Evolutionary conservation across 768 basidiomycete species (phyloP), one percentile per base, ranked within the genome.

Genomic region (Lyophyllum atratum): DNA sequence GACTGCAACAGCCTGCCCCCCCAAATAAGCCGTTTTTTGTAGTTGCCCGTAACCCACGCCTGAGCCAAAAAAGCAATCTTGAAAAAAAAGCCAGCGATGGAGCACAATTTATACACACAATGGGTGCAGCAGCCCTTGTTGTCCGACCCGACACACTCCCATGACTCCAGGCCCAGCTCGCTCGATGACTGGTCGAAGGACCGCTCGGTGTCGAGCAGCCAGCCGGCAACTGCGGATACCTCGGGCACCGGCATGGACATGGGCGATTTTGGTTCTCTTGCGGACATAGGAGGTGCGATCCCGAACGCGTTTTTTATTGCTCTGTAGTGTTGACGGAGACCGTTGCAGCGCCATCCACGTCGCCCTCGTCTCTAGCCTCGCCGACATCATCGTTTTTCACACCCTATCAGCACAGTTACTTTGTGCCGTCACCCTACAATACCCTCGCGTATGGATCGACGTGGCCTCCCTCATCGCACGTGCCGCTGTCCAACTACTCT

Each of bases 401-500:
- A 48, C 68, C 72, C 48, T 77, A 67, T 69, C 78, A 73, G 67
- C 75, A 65, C 65, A 72, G 70, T 49, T 82, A 75, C 63, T 80
- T 76, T 53, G 73, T 78, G 26, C 69, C 76, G 3, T 73, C 76
- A 3, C 79, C 81, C 14, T 85, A 80, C 68, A 81, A 81, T 58
- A 76, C 80, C 6, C 77, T 84, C 64, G 66, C 80, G 1, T 89
- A 87, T 57, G 80, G 82, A n/a, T 63, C 78, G 2, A 64, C 76
- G 8, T 87, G 85, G 84, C 62, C 78, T 1, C 64, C 69, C 19
- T 65, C 76, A 8, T 68, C 69, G 8, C 54, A 71, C 42, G 72
- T 90, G 1, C 90, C 90, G 0, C 68, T 92, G 26, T 90, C 90
- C 14, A 85, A 73, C 57, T 92, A 90, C 59, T 92, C 90, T n/a